phyloP scores from a whole-genome alignment of 768 basidiomycete genomes.

The Nidularia pulvinata region DNA sequence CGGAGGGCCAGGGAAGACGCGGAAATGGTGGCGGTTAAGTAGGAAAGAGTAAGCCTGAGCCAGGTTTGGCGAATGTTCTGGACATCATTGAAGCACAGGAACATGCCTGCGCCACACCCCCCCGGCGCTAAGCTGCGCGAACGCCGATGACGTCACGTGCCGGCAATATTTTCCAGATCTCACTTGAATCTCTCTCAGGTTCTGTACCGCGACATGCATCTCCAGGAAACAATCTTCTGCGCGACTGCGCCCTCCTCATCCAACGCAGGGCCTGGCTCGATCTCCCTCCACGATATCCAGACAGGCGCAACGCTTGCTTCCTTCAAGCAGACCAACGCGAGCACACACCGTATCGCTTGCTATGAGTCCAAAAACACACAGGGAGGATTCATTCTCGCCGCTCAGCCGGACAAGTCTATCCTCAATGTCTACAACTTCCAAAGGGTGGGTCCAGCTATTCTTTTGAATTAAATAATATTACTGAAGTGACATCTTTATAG shows the following conservation, averaged over 20 bases:
- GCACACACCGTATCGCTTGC: conserved; percentile 63
- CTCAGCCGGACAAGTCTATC: conserved; percentile 87
- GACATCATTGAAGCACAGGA: conserved; percentile 4
- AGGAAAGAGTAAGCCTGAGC: not conserved
- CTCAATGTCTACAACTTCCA: conserved; percentile 93
- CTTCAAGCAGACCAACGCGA: conserved; percentile 83
- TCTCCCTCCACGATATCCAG: conserved; percentile 82
- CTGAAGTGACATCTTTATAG: conserved; percentile 34
- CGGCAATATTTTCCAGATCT: not conserved
- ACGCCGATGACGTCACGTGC: conserved; percentile 2
- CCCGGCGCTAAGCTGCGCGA: not conserved
- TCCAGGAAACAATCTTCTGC: conserved; percentile 72
- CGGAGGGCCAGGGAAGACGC: conserved; percentile 7
- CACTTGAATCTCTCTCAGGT: no score
- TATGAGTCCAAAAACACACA: conserved; percentile 67
- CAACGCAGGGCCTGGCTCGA: conserved; percentile 53
- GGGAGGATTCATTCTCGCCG: conserved; percentile 84
- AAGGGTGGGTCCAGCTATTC: conserved; percentile 53
- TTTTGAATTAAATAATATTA: not conserved
- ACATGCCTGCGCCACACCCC: no score
- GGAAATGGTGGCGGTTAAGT: conserved; percentile 1
- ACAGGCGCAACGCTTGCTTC: conserved; percentile 76
- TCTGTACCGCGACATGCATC: conserved; percentile 37
- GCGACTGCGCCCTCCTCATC: conserved; percentile 51
- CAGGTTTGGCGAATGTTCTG: conserved; percentile 21